A percentile compares a stretch with the other conserved stretches of the same genome.
Conservation (phyloP, 169 alveolate species). For the Plasmodium vivax region DNA sequence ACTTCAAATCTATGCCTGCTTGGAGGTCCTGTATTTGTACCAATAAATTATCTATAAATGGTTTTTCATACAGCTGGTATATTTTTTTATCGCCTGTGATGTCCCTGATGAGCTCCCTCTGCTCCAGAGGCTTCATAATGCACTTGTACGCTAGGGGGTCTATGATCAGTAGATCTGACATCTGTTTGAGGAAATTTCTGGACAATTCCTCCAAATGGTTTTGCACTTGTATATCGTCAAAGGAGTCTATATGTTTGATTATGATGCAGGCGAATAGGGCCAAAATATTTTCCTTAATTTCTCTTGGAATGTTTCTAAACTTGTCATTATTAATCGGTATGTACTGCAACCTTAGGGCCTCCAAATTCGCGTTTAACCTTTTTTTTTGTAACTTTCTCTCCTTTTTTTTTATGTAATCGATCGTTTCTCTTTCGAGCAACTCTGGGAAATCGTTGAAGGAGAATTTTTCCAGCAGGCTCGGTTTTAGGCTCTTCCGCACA, state of each 20-base stretch:
- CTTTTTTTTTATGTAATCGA: slow-evolving; percentile 33
- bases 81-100: slow-evolving; percentile 53
- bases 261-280: slow-evolving; percentile 71
- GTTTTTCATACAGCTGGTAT: slow-evolving; percentile 49
- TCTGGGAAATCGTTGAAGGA: slow-evolving; percentile 45
- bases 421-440: slow-evolving; percentile 37
- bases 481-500: neutral
- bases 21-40: slow-evolving; percentile 32
- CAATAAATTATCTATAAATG: slow-evolving; percentile 65
- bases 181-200: slow-evolving; percentile 32
- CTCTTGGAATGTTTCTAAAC: slow-evolving; percentile 43
- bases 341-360: slow-evolving; percentile 66
- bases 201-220: slow-evolving; percentile 53
- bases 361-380: slow-evolving; percentile 65
- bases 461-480: slow-evolving; percentile 13
- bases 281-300: slow-evolving; percentile 53
- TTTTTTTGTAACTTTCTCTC: slow-evolving; percentile 41
- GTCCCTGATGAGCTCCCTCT: slow-evolving; percentile 43
- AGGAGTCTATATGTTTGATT: slow-evolving; percentile 57
- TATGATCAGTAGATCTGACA: slow-evolving; percentile 36
- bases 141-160: slow-evolving; percentile 68
- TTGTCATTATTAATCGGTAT: slow-evolving; percentile 70
- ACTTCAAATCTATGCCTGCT: slow-evolving; percentile 20
- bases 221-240: slow-evolving; percentile 62
- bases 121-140: slow-evolving; percentile 48